These are phyloP conservation scores for Amauroascus niger DNA, from an alignment of 2,329 filamentous ascomycete species.

Conservation along the genomic window DNA sequence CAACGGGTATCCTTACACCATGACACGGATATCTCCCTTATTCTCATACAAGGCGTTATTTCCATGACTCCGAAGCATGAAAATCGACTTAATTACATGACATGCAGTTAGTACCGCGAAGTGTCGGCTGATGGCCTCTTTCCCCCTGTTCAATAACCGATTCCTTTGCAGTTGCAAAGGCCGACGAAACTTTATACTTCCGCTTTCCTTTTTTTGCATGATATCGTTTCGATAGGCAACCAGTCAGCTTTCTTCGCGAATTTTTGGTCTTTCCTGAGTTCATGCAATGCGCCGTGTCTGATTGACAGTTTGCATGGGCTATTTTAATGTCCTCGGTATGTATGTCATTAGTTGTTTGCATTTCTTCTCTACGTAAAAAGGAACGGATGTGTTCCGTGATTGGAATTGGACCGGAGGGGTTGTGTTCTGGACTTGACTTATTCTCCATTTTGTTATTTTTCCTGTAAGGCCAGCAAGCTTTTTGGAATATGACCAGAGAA, in stretches of 20 bases:
- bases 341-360: slow-evolving; percentile 2
- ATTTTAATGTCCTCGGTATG: background rate
- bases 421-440: background rate
- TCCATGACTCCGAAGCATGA: background rate
- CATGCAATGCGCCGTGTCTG: slow-evolving; percentile 2
- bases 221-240: background rate
- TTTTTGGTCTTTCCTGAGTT: slow-evolving; percentile 4
- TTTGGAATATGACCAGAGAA: background rate
- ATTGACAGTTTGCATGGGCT: slow-evolving; percentile 3
- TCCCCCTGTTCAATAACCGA: slow-evolving; percentile 10
- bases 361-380: slow-evolving; percentile 2
- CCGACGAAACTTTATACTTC: slow-evolving; percentile 1
- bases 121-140: background rate
- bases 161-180: slow-evolving; percentile 2
- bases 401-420: background rate
- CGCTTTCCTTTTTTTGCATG: background rate
- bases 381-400: background rate
- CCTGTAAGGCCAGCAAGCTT: background rate
- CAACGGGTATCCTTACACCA: background rate
- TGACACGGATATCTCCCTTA: background rate
- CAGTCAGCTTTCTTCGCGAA: background rate
- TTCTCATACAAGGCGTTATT: background rate
- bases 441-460: background rate
- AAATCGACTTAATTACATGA: background rate
- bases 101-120: background rate